A percentile compares a stretch with the other conserved stretches of the same genome.
phyloP scores from a whole-genome alignment of 164 flowering plant species.

The Litsea cubeba region DNA sequence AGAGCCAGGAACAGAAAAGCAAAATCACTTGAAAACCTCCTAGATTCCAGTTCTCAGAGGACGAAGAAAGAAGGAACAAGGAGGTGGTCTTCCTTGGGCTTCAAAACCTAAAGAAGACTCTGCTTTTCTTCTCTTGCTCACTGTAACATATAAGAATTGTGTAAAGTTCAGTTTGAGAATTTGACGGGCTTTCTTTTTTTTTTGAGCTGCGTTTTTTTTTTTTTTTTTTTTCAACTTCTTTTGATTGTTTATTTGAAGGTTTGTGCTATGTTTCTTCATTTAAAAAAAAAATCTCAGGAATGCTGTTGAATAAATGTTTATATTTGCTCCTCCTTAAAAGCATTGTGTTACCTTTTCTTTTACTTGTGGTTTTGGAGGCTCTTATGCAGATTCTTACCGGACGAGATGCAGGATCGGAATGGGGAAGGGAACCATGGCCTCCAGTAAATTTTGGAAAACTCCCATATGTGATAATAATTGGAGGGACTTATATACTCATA shows the following conservation, averaged over 20 bases:
- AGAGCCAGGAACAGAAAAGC: conserved; percentile 74
- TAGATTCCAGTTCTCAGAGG: conserved; percentile 76
- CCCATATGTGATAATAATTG: too few relatives aligned
- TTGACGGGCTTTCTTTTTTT: conserved; percentile 25
- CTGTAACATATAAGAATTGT: conserved; percentile 45
- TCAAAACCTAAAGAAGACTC: conserved; percentile 45
- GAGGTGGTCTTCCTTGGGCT: conserved; percentile 87
- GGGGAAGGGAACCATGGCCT: too few relatives aligned
- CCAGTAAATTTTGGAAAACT: too few relatives aligned
- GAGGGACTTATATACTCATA: too few relatives aligned
- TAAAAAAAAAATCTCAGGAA: neutral
- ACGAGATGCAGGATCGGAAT: neutral
- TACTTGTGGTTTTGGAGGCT: neutral
- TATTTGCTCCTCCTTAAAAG: conserved; percentile 5
- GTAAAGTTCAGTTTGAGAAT: conserved; percentile 34
- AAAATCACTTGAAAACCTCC: conserved; percentile 84
- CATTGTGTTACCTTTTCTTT: neutral
- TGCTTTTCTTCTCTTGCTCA: conserved; percentile 13
- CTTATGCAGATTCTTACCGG: neutral
- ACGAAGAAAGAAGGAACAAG: conserved; percentile 76
- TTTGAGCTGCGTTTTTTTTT: conserved; percentile 15
- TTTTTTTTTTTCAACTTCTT: conserved; percentile 7
- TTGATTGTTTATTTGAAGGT: conserved; percentile 25
- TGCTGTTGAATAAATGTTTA: conserved; percentile 14
- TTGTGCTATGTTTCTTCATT: conserved; percentile 17